phyloP scores from a whole-genome alignment of 495 filamentous ascomycete genomes.

The Trichoderma gamsii region DNA sequence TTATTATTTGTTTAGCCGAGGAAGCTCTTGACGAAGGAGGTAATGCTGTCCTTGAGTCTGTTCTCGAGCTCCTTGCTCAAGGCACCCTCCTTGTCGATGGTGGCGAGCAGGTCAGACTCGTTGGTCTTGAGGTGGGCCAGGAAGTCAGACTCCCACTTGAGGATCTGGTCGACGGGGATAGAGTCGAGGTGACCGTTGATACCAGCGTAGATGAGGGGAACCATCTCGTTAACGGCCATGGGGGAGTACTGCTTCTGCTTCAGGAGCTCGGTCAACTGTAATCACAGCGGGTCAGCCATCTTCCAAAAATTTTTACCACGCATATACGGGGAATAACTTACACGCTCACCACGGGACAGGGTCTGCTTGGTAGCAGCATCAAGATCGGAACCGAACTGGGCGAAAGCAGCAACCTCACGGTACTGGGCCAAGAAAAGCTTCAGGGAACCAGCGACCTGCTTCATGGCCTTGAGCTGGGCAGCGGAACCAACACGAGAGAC shows the following conservation, averaged over 20 bases:
- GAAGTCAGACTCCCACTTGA: conserved; percentile 91
- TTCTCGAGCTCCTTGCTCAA: conserved; percentile 92
- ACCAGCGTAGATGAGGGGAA: conserved; percentile 98
- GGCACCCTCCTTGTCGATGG: conserved; percentile 93
- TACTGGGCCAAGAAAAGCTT: conserved; percentile 99
- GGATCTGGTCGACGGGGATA: conserved; percentile 81
- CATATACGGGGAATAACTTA: conserved; percentile 39
- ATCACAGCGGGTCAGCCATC: conserved; percentile 28
- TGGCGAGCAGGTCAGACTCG: conserved; percentile 73
- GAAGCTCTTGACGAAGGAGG: conserved; percentile 91
- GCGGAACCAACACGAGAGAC: conserved; percentile 99
- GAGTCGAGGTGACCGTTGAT: conserved; percentile 91
- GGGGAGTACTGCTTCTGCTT: conserved; percentile 99
- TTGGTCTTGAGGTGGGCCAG: conserved; percentile 82
- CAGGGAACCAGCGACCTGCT: conserved; percentile 98
- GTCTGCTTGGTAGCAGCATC: conserved; percentile 99
- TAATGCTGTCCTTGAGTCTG: conserved; percentile 73
- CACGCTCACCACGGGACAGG: conserved; percentile 95
- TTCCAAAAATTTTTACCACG: conserved; percentile 7
- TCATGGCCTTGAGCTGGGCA: conserved; percentile 99
- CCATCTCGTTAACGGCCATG: conserved; percentile 99
- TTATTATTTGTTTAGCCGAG: conserved; percentile 34
- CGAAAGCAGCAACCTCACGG: conserved; percentile 99
- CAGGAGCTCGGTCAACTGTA: conserved; percentile 82
- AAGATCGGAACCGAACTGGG: conserved; percentile 99